Base-by-base conservation (phyloP, 2,329 filamentous ascomycete genomes). In the Fusarium sp. region DNA sequence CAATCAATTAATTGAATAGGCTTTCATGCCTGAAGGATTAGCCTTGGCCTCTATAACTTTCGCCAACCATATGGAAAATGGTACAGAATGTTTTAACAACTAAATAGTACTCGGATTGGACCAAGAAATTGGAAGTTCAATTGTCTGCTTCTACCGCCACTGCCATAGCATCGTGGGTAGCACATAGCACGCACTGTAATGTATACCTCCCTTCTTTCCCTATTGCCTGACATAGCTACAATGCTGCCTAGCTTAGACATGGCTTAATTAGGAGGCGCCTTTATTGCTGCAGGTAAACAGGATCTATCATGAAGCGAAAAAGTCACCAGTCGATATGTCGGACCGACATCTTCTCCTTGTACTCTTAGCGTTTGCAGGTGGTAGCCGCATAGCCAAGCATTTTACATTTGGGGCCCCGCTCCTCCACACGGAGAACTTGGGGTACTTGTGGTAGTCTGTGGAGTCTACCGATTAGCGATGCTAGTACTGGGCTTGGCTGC, bases 1-100 rank as follows among this genome's bases (percentile, higher is more conserved):
- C 35, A 37, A 37, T 18, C 16, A 37, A 37, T 37, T 37, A 9
- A 37, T 37, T 37, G 35, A 18, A 37, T 37, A 18, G 5, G 15
- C 35, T 3, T 37, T 4, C 16, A 11, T 11, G 35, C 15, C 35
- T 37, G 5, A 19, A 11, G 3, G 4, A 25, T 1, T 25, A 11
- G 0, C 3, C 3, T 25, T 52, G 12, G 4, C 6, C 8, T 2
- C 8, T 7, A 0, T 11, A 11, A 21, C 5, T 6, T 25, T 21
- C 4, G 3, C 18, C n/a, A 25, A 11, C 9, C 11, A 18, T 2
- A 15, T 7, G 13, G 12, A 19, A 3, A 35, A 8, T 15, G 10
- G 13, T 21, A 8, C 9, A 35, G 4, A 11, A 52, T 10, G 18
- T 9, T 32, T 18, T 4, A 3, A 15, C 4, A 16, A 10, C 4